These are phyloP conservation scores for Cyberlindnera subsufficiens DNA, from an alignment of 805 yeast species.

Conservation along the genomic window DNA sequence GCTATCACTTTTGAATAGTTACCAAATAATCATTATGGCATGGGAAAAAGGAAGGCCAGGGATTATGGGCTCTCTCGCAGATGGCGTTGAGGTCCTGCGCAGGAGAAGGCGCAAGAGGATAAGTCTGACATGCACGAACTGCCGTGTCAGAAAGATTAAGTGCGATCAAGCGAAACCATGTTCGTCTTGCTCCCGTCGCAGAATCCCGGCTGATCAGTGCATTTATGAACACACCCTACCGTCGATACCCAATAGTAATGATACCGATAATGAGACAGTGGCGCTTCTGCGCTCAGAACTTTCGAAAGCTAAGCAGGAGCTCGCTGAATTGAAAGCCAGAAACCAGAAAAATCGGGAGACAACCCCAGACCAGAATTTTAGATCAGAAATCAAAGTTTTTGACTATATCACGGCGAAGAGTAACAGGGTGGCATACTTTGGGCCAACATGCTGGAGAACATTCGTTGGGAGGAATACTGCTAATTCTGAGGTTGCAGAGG, in stretches of 20 bases:
- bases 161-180: conserved; percentile 24
- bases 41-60: too few species aligned
- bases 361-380: too few species aligned
- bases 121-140: conserved; percentile 16
- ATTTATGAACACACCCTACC: conserved; percentile 24
- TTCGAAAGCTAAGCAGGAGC: conserved; percentile 10
- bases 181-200: conserved; percentile 17
- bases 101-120: conserved; percentile 13
- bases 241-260: conserved; percentile 18
- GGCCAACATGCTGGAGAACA: conserved; percentile 20
- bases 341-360: too few species aligned
- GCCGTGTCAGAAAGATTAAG: conserved; percentile 19
- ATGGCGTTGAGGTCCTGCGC: background rate
- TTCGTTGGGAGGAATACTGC: conserved; percentile 3
- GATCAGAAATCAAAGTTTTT: background rate
- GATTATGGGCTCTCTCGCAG: too few species aligned
- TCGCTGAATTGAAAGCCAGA: conserved; percentile 7
- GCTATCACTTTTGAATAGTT: too few species aligned
- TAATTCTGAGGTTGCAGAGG: conserved; percentile 6
- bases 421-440: conserved; percentile 13
- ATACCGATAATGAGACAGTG: conserved; percentile 9
- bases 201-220: conserved; percentile 19
- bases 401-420: background rate
- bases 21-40: too few species aligned
- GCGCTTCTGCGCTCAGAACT: conserved; percentile 14